Base-by-base conservation (phyloP, 768 basidiomycete genomes). In the Pisolithus tinctorius region DNA sequence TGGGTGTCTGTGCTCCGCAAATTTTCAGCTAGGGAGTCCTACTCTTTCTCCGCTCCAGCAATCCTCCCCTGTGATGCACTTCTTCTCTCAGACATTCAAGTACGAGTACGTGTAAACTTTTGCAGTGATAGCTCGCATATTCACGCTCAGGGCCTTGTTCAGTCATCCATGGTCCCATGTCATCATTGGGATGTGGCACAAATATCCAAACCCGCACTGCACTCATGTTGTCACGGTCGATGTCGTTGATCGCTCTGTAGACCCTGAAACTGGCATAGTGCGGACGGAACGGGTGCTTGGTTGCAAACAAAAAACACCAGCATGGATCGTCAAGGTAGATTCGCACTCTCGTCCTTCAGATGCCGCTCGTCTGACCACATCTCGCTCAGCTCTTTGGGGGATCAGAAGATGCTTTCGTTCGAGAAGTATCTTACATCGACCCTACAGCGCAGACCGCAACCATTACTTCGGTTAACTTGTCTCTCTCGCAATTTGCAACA, bases 181-280 rank as follows among this genome's bases (percentile, higher is more conserved):
- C 58, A 83, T 93, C 55, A 85, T 88, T 63, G 89, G 88, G 57
- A 88, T 95, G 78, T 93, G 91, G 87, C 84, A 86, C 58, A 96
- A 96, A 77, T 96, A 96, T 69, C 93, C 93, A 47, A 95, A 95
- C 67, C 86, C 92, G 48, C 88, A 88, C 62, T 92, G 90, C 70
- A 80, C 86, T 23, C 91, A 93, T 66, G 91, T 93, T 58, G 74
- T 91, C 58, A 88, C 86, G 57, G 79, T 93, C 63, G 90, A 93
- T 68, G 91, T 93, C 27, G 54, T 95, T 50, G 87, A 92, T 72
- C 84, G 93, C 56, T 78, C 84, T 11, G 77, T 95, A 11, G 84
- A 95, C 71, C 80, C 89, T 27, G 68, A 75, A 50, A 93, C 89
- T 9, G 94, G 94, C 30, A 79, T 95, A 57, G 86, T 96, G 62